A percentile compares a stretch with the other conserved stretches of the same genome.
Conservation (phyloP, 1,139 yeast genomes). For the Nakaseomyces nivariensis region DNA sequence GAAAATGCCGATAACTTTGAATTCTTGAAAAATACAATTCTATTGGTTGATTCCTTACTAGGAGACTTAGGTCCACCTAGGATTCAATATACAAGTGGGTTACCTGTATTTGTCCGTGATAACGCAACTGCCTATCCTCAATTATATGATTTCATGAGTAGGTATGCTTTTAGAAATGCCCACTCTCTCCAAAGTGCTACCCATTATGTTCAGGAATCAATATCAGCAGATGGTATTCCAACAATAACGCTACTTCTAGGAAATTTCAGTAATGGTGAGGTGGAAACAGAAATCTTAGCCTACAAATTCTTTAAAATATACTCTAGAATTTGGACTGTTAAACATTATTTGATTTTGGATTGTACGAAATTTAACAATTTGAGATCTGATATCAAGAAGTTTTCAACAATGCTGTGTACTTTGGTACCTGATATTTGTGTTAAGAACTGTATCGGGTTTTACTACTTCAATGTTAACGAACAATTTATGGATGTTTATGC, state of each 20-base stretch:
- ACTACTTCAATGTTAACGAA: constrained; percentile 54
- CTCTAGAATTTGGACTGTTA: constrained; percentile 64
- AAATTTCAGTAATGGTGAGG: constrained; percentile 35
- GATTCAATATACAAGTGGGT: constrained; percentile 40
- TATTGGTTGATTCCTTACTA: constrained; percentile 28
- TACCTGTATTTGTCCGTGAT: constrained; percentile 42
- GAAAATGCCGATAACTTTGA: constrained; percentile 20
- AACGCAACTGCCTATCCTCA: constrained; percentile 41
- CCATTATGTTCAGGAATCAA: constrained; percentile 51
- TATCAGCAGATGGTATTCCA: constrained; percentile 67
- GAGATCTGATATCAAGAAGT: constrained; percentile 15
- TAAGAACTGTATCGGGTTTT: constrained; percentile 45
- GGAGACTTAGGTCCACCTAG: constrained; percentile 36
- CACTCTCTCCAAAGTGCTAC: constrained; percentile 27
- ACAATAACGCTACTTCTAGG: constrained; percentile 46
- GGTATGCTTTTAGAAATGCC: constrained; percentile 45
- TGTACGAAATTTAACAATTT: constrained; percentile 48
- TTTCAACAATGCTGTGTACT: constrained; percentile 31
- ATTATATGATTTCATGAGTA: constrained; percentile 65
- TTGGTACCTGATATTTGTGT: constrained; percentile 41
- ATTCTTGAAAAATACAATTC: constrained; percentile 19
- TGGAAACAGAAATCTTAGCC: constrained; percentile 47
- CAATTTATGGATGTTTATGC: constrained; percentile 32
- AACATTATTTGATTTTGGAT: constrained; percentile 55
- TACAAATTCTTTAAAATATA: constrained; percentile 60